These are phyloP conservation scores for Omphalotus olearius DNA, from an alignment of 1,284 basidiomycete genomes.

Conservation along the genomic window DNA sequence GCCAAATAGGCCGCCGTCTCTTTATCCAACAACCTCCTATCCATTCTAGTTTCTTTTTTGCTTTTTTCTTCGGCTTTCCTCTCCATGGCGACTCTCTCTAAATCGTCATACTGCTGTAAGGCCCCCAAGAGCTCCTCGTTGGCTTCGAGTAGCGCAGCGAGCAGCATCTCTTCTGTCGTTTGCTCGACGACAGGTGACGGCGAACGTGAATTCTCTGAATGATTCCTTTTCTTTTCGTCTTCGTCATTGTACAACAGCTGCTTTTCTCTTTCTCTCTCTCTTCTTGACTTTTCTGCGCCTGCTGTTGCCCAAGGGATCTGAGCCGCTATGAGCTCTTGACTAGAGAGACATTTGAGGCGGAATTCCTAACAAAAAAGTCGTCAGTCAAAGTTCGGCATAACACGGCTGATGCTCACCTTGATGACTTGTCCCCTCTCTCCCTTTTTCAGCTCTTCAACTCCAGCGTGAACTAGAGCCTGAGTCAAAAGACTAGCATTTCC, in stretches of 20 bases:
- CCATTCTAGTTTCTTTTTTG: constrained; percentile 50
- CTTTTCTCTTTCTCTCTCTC: constrained; percentile 31
- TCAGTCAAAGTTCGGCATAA: neutral
- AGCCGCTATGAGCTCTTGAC: constrained; percentile 69
- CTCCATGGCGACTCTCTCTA: constrained; percentile 62
- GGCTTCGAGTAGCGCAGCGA: constrained; percentile 47
- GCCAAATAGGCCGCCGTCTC: too few relatives aligned
- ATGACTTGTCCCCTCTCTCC: constrained; percentile 42
- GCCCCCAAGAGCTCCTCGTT: constrained; percentile 47
- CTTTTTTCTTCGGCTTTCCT: constrained; percentile 59
- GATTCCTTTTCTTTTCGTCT: neutral
- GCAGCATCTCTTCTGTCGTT: constrained; percentile 41
- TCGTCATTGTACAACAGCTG: constrained; percentile 21
- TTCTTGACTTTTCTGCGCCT: constrained; percentile 60
- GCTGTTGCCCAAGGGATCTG: constrained; percentile 80
- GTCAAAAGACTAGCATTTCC: constrained; percentile 63
- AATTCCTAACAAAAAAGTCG: constrained; percentile 54
- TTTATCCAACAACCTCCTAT: constrained; percentile 39
- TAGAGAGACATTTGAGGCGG: constrained; percentile 61
- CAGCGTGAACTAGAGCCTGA: too few relatives aligned
- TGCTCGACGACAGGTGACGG: constrained; percentile 19
- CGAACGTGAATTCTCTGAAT: neutral
- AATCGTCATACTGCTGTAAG: constrained; percentile 56
- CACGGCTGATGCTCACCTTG: constrained; percentile 36
- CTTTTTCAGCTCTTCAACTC: constrained; percentile 58